Evolutionary conservation across 306 rosid species (phyloP).

Genomic region (Ochetophila trinervis): DNA sequence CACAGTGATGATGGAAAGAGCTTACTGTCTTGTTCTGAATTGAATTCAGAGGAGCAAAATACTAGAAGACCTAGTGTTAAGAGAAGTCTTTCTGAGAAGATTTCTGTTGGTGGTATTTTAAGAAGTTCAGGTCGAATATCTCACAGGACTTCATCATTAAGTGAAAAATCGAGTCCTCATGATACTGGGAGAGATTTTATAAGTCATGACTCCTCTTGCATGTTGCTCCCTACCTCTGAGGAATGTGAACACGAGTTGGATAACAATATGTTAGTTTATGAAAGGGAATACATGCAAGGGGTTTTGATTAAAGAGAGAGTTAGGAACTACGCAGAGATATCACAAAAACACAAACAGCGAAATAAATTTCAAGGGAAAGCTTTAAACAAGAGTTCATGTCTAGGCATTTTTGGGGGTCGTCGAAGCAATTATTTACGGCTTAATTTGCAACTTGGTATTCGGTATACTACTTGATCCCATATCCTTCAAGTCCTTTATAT

Average conservation of each 20-base stretch:
- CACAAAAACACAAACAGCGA: constrained; percentile 39
- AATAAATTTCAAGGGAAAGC: constrained; percentile 41
- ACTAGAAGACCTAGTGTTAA: constrained; percentile 39
- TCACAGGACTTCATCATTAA: constrained; percentile 41
- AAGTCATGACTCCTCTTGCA: constrained; percentile 30
- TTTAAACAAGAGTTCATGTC: constrained; percentile 50
- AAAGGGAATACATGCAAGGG: constrained; percentile 94
- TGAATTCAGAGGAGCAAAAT: constrained; percentile 30
- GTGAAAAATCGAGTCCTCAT: constrained; percentile 22
- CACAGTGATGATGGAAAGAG: constrained; percentile 23
- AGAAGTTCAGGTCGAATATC: constrained; percentile 45
- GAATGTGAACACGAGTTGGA: constrained; percentile 43
- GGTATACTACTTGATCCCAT: constrained; percentile 32
- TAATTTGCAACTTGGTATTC: constrained; percentile 61
- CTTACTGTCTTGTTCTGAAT: constrained; percentile 25
- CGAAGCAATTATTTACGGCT: constrained; percentile 48
- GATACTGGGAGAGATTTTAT: constrained; percentile 38
- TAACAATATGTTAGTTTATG: constrained; percentile 38
- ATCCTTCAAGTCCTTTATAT: not conserved
- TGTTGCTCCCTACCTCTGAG: constrained; percentile 27
- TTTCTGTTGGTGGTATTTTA: constrained; percentile 36
- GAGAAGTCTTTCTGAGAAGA: constrained; percentile 57
- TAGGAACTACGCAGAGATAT: constrained; percentile 36
- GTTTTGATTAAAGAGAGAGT: constrained; percentile 69
- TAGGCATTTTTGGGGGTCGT: constrained; percentile 24